Conservation (phyloP, 1,284 basidiomycete genomes). For the Amylostereum areolatum region DNA sequence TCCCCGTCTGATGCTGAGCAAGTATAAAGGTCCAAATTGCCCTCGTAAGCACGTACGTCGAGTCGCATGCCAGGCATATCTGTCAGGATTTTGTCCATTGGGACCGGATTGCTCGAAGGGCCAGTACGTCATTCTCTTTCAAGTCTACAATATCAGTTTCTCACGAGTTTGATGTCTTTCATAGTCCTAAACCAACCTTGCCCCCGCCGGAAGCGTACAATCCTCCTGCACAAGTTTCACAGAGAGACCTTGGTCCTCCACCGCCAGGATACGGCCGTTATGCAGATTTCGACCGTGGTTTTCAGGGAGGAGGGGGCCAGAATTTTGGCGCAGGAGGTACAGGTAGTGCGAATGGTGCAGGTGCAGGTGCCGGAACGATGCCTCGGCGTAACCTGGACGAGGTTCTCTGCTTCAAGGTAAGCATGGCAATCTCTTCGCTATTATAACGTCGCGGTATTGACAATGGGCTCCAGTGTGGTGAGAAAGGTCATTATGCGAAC, state of each 20-base stretch:
- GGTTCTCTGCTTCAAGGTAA: conserved; percentile 86
- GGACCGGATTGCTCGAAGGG: conserved; percentile 87
- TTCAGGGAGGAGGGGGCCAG: conserved; percentile 26
- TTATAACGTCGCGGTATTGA: conserved; percentile 10
- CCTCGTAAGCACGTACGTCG: conserved; percentile 90
- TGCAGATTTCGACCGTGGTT: conserved; percentile 62
- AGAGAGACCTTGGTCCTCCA: conserved; percentile 82
- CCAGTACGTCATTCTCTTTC: conserved; percentile 61
- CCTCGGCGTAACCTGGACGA: conserved; percentile 78
- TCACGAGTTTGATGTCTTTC: not conserved
- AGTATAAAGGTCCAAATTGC: conserved; percentile 71
- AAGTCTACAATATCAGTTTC: not conserved
- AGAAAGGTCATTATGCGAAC: conserved; percentile 94
- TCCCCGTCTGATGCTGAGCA: conserved; percentile 1
- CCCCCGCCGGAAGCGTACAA: conserved; percentile 76
- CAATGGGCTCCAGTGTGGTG: conserved; percentile 58
- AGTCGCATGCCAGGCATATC: conserved; percentile 86
- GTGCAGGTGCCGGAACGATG: conserved; percentile 17
- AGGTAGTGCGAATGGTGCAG: conserved; percentile 1
- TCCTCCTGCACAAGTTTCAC: conserved; percentile 69
- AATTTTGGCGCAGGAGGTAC: conserved; percentile 9
- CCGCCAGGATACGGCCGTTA: conserved; percentile 87
- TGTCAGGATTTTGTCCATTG: conserved; percentile 94
- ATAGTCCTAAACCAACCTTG: conserved; percentile 67
- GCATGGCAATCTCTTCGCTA: conserved; percentile 12